Percentiles rank a stretch among this genome's conserved stretches.
phyloP scores from a whole-genome alignment of 2,329 filamentous ascomycete genomes.

The Penicillium sp. region DNA sequence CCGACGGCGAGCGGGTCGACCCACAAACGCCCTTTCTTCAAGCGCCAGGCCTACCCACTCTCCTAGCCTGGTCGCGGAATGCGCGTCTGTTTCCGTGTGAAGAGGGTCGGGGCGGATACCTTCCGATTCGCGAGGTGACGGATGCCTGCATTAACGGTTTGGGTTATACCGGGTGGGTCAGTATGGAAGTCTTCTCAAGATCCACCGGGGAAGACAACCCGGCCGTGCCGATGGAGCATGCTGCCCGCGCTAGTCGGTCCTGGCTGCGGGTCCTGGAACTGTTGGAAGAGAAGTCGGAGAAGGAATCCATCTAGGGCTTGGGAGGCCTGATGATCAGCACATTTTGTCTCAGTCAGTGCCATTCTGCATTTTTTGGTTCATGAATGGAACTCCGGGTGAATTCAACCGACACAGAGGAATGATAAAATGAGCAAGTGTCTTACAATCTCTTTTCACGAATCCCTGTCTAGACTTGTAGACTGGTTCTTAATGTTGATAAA shows the following conservation, averaged over 20 bases:
- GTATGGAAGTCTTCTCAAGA: constrained; percentile 60
- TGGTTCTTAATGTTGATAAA: neutral
- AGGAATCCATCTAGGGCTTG: neutral
- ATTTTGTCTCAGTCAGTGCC: neutral
- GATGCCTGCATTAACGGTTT: constrained; percentile 52
- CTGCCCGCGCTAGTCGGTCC: constrained; percentile 35
- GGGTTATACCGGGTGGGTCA: constrained; percentile 60
- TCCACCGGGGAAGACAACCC: constrained; percentile 46
- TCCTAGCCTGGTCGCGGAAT: constrained; percentile 71
- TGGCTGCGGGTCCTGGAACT: constrained; percentile 14
- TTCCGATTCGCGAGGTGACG: constrained; percentile 55
- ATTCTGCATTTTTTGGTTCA: neutral
- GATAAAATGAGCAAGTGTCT: neutral
- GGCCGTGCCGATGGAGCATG: constrained; percentile 49
- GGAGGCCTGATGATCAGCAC: neutral
- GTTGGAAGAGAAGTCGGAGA: constrained; percentile 3
- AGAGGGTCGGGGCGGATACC: constrained; percentile 53
- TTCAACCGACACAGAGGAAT: neutral
- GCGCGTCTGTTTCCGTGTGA: constrained; percentile 61
- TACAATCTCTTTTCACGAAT: neutral
- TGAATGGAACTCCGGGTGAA: neutral
- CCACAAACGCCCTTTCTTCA: constrained; percentile 50
- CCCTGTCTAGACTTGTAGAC: neutral
- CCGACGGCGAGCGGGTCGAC: constrained; percentile 58
- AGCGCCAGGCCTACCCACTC: constrained; percentile 47